phyloP scores from a whole-genome alignment of 805 yeast genomes.

The Candida nonsorbophila region DNA sequence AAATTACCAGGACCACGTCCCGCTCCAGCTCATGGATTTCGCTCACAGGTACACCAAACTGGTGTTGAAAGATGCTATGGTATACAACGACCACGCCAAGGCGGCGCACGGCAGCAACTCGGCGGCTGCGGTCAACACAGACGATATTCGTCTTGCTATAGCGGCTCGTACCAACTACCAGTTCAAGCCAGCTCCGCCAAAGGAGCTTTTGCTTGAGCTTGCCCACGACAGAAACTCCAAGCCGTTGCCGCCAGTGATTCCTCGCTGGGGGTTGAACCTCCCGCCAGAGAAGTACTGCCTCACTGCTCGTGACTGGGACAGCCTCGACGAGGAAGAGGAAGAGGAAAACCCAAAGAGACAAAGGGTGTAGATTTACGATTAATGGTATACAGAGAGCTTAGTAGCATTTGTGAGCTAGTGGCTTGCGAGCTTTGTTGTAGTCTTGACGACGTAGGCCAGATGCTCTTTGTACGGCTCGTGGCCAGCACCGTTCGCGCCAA shows the following conservation, averaged over 20 bases:
- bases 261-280: slow-evolving; percentile 84
- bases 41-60: slow-evolving; percentile 84
- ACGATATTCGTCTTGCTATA: slow-evolving; percentile 87
- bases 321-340: slow-evolving; percentile 16
- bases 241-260: slow-evolving; percentile 86
- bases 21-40: slow-evolving; percentile 93
- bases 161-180: slow-evolving; percentile 94
- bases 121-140: slow-evolving; percentile 62
- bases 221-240: slow-evolving; percentile 90
- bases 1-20: slow-evolving; percentile 92
- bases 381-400: too few species aligned
- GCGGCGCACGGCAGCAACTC: slow-evolving; percentile 35
- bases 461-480: too few species aligned
- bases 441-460: too few species aligned
- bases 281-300: slow-evolving; percentile 98
- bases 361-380: too few species aligned
- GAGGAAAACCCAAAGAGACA: slow-evolving; percentile 14
- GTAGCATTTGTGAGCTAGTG: too few species aligned
- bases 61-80: slow-evolving; percentile 81
- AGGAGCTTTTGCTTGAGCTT: slow-evolving; percentile 81
- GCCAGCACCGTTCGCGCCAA: too few species aligned
- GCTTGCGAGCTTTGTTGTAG: too few species aligned
- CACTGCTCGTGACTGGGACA: slow-evolving; percentile 74
- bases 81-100: slow-evolving; percentile 78
- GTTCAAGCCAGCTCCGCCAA: slow-evolving; percentile 91